Base-by-base conservation (phyloP, 176 grass and related monocot genomes). In the Musa troglodytarum region DNA sequence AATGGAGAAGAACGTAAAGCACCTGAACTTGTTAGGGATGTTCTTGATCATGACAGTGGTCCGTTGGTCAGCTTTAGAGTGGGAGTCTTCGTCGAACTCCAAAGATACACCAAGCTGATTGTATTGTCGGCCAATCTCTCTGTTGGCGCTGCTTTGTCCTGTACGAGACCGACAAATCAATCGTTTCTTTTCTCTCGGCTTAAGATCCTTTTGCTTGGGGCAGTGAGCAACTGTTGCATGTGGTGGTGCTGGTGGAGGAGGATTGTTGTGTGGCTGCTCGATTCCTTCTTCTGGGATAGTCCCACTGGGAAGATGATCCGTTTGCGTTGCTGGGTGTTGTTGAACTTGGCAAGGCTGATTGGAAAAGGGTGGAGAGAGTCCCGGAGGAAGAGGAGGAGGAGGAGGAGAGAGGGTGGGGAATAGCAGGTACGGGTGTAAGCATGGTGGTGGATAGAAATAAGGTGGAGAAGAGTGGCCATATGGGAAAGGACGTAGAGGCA, bases 31-130 rank as follows among this genome's bases (percentile, higher is more conserved):
- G 79, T 85, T 87, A 26, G 92, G 92, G 53, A 96, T 91, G 74
- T 96, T 96, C 10, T 84, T 87, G 8, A 96, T 56, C 92, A 96
- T 96, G 25, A 96, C 65, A 8, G 88, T 91, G 14, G 86, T 88
- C 12, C 68, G 34, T 49, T 52, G 68, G n/a, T 71, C 68, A 11
- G 16, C 68, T 52, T 51, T 6, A 51, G 50, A 20, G 34, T 21
- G 8, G 17, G 19, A 71, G 11, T 24, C 23, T 51, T 19, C 0
- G 3, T 52, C 34, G 49, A 71, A 52, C 68, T 71, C 68, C 16
- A 51, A 1, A 20, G 68, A 51, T 11, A 2, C 8, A 2, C 10
- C 17, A 11, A 21, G 1, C 7, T 19, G 10, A 49, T 20, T 19
- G n/a, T 52, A 14, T 7, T 62, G 20, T 8, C 9, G 1, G 15